These are phyloP conservation scores for Fusarium goolgardi DNA, from an alignment of 2,329 filamentous ascomycete genomes.

Conservation along the genomic window DNA sequence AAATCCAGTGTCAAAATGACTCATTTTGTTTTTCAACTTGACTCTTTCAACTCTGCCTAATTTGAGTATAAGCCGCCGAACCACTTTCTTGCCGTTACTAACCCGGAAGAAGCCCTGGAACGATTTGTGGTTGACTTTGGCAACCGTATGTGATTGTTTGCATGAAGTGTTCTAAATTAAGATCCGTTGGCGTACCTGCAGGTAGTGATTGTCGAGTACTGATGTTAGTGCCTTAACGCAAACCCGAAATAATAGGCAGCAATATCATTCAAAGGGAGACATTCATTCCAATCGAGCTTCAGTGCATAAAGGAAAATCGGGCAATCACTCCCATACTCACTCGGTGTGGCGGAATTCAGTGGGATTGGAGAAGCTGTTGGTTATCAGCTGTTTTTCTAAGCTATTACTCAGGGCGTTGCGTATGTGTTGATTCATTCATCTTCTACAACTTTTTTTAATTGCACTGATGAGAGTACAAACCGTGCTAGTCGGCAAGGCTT, in stretches of 20 bases:
- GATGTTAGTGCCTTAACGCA: not conserved
- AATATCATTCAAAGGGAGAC: too few relatives aligned
- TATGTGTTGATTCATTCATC: not conserved
- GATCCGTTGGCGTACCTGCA: not conserved
- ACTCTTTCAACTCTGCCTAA: too few relatives aligned
- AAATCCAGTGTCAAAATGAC: too few relatives aligned
- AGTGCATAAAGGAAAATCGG: not conserved
- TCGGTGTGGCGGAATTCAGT: rapidly evolving
- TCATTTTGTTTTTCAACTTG: too few relatives aligned
- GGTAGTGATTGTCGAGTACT: not conserved
- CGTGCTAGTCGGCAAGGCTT: rapidly evolving
- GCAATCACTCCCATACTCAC: not conserved
- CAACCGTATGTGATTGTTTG: not conserved
- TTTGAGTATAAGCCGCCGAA: not conserved
- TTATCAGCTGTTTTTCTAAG: not conserved
- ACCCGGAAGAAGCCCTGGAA: too few relatives aligned
- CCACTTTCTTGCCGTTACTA: not conserved
- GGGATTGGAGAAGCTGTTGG: not conserved
- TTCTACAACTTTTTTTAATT: too few relatives aligned
- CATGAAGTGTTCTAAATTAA: not conserved
- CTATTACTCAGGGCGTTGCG: not conserved
- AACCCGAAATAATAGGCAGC: not conserved
- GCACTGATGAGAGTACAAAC: too few relatives aligned
- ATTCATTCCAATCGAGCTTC: not conserved
- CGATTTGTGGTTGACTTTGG: too few relatives aligned